These are phyloP conservation scores for Magnusiomyces fungicola DNA, from an alignment of 1,139 yeast species.

Conservation along the genomic window DNA sequence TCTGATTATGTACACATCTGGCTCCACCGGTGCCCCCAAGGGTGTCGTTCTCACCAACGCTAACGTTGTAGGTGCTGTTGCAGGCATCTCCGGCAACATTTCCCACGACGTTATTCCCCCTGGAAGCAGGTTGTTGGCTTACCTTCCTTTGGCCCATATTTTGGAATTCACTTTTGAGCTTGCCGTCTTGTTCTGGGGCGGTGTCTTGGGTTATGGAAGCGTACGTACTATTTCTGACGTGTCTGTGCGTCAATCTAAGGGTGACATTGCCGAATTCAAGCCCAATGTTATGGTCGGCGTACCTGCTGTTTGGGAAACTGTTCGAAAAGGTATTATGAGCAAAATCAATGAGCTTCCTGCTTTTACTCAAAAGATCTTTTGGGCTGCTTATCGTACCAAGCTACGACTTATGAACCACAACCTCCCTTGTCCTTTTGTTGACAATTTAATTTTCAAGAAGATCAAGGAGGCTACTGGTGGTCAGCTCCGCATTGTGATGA, in stretches of 20 bases:
- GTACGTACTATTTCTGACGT: conserved; percentile 85
- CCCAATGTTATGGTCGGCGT: conserved; percentile 98
- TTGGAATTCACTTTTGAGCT: conserved; percentile 88
- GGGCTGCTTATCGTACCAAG: conserved; percentile 83
- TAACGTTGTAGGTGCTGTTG: conserved; percentile 75
- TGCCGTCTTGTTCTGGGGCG: conserved; percentile 81
- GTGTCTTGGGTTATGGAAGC: conserved; percentile 78
- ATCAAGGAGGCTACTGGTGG: conserved; percentile 97
- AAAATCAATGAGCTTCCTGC: conserved; percentile 65
- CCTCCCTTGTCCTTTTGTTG: conserved; percentile 60
- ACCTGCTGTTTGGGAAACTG: conserved; percentile 97
- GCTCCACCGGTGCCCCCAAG: conserved; percentile 96
- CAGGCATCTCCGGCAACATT: conserved; percentile 68
- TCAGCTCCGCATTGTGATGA: conserved; percentile 57
- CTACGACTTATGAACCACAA: conserved; percentile 50
- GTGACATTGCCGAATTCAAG: conserved; percentile 79
- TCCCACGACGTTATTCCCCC: conserved; percentile 44
- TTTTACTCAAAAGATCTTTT: conserved; percentile 70
- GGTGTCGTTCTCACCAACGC: conserved; percentile 84
- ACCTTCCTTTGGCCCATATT: conserved; percentile 93
- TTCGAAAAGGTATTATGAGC: conserved; percentile 81
- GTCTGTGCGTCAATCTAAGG: conserved; percentile 75
- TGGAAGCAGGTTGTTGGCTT: conserved; percentile 70
- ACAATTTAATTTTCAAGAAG: conserved; percentile 71
- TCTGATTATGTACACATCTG: conserved; percentile 97